Evolutionary conservation across 2,329 filamentous ascomycete species (phyloP), one percentile per base, ranked within the genome.

Genomic region (Phyllachora maydis): DNA sequence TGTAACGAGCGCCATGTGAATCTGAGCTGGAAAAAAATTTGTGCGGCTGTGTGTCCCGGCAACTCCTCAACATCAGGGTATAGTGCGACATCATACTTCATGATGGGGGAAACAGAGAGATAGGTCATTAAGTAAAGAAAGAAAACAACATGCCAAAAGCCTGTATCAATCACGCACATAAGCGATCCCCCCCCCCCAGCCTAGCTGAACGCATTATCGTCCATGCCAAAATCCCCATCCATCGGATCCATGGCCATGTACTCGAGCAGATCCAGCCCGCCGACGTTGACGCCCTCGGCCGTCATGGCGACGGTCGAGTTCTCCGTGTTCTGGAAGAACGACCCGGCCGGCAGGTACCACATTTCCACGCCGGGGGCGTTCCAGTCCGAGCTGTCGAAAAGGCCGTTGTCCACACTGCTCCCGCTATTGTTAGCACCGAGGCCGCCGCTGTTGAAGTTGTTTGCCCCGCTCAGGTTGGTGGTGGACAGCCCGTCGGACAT

Each of bases 171-270:
- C n/a, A n/a, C n/a, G n/a, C n/a, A n/a, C n/a, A n/a, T n/a, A n/a
- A n/a, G n/a, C n/a, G n/a, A n/a, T n/a, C n/a, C n/a, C n/a, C n/a
- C n/a, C n/a, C n/a, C n/a, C n/a, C n/a, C n/a, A n/a, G n/a, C n/a
- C n/a, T n/a, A n/a, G n/a, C n/a, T n/a, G n/a, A n/a, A n/a, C n/a
- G n/a, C n/a, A n/a, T n/a, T n/a, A n/a, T n/a, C n/a, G n/a, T n/a
- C n/a, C n/a, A n/a, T 22, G 8, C 20, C 20, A 22, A 22, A 22
- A 8, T 22, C 20, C 11, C 11, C 12, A 12, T n/a, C n/a, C n/a
- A n/a, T n/a, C n/a, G 50, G 47, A 18, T 65, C 66, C 58, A 71
- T 65, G 6, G 64, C 60, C 65, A 73, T 71, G 32, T 67, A 72
- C 37, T 75, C 69, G 9, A 75, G 53, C 34, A 75, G 38, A 37